phyloP scores from a whole-genome alignment of 2,329 filamentous ascomycete species.

The Monosporascus sp. region DNA sequence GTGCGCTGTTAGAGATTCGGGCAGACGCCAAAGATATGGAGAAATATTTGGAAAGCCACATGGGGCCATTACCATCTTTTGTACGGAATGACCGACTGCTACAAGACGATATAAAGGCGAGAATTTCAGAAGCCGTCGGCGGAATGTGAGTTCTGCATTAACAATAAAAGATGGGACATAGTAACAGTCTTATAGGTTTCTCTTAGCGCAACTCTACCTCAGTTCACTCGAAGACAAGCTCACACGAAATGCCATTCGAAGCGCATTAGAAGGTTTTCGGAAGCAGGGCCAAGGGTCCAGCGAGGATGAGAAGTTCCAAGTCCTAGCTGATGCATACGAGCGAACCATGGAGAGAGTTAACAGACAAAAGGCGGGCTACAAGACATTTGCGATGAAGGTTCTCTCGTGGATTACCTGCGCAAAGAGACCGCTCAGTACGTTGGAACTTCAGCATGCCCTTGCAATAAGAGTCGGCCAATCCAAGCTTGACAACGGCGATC shows the following conservation, averaged over 20 bases:
- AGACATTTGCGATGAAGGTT: slow-evolving; percentile 29
- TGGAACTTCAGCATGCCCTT: slow-evolving; percentile 36
- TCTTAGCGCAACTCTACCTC: slow-evolving; percentile 31
- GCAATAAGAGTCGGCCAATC: slow-evolving; percentile 24
- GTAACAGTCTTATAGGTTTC: slow-evolving; percentile 22
- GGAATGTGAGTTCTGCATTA: slow-evolving; percentile 20
- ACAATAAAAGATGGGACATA: no score
- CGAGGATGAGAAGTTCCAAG: slow-evolving; percentile 15
- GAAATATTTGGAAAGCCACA: slow-evolving; percentile 19
- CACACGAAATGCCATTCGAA: slow-evolving; percentile 29
- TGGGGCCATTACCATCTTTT: slow-evolving; percentile 12
- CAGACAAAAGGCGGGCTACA: slow-evolving; percentile 24
- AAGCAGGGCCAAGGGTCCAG: no score
- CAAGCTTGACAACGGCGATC: slow-evolving; percentile 28
- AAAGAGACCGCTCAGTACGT: slow-evolving; percentile 23
- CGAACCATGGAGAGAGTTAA: slow-evolving; percentile 36
- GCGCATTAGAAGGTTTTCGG: background rate
- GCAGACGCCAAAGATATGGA: slow-evolving; percentile 24
- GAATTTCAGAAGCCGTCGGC: slow-evolving; percentile 15
- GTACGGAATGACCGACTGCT: slow-evolving; percentile 7
- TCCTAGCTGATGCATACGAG: slow-evolving; percentile 33
- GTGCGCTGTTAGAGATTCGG: slow-evolving; percentile 21
- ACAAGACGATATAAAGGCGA: slow-evolving; percentile 11
- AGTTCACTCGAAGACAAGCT: slow-evolving; percentile 19
- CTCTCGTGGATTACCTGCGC: slow-evolving; percentile 36